Evolutionary conservation across 1,284 basidiomycete species (phyloP), one percentile per base, ranked within the genome.

Genomic region (Trametes hirsuta): DNA sequence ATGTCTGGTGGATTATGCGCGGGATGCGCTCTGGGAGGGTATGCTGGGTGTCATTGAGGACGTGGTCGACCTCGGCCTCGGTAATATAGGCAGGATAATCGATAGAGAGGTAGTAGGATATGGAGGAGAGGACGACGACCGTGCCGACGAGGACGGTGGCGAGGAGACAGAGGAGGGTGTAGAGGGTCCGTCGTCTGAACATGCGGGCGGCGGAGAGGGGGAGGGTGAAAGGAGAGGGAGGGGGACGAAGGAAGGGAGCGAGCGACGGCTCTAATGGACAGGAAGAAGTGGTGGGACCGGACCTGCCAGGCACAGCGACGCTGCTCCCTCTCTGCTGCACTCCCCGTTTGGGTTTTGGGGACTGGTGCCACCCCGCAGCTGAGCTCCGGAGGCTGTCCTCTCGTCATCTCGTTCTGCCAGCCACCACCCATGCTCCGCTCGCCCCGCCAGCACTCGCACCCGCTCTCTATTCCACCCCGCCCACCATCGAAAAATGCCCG

Each of bases 1-100:
- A 99, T 21, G 97, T 99, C 83, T 98, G 97, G 77, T 99, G 97
- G 55, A 99, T 87, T 68, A 99, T 94, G 52, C 94, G 85, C 1
- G 97, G 97, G 44, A 98, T 90, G 67, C 83, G 86, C 70, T 95
- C 88, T 47, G 82, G 79, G 53, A 79, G 79, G 66, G 78, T 77
- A 69, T 81, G 75, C 69, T 79, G 41, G 62, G 74, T 74, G 60
- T 84, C 74, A 61, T 88, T 87, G 24, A 97, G 86, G 63, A 73
- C 75, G 59, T 82, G 74, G 62, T 88, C 86, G 30, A 97, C 85
- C 72, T 97, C 93, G 12, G 78, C 74, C 72, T 95, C 91, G 9
- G 86, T 82, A 70, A 97, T 81, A 74, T 93, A 94, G 39, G 94
- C 94, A 36, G 79, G 76, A 50, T 82, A 74, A 74, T 90, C 86